Percentiles rank a stretch among this genome's conserved stretches.
Conservation (phyloP, 2,329 filamentous ascomycete genomes). For the Ramichloridium luteum region DNA sequence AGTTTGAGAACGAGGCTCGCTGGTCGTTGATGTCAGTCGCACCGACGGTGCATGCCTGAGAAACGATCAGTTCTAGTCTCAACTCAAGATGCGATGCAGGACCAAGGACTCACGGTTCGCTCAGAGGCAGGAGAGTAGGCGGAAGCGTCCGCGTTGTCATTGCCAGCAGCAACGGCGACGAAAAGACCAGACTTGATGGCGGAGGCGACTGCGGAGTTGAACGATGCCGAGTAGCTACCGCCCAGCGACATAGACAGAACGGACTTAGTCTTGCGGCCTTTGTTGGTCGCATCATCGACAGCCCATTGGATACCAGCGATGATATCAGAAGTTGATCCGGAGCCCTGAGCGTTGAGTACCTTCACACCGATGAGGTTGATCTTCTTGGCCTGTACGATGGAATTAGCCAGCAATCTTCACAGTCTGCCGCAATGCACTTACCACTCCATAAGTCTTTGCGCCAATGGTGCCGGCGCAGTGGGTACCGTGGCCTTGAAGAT, state of each 20-base stretch:
- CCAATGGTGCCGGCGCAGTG: slow-evolving; percentile 79
- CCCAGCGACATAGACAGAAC: slow-evolving; percentile 31
- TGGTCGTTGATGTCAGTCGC: slow-evolving; percentile 22
- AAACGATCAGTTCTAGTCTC: no score
- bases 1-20: slow-evolving; percentile 30
- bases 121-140: slow-evolving; percentile 25
- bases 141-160: slow-evolving; percentile 21
- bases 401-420: no score
- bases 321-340: slow-evolving; percentile 33
- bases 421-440: no score
- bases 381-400: slow-evolving; percentile 25
- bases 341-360: slow-evolving; percentile 33
- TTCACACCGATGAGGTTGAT: slow-evolving; percentile 39
- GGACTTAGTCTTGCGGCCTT: slow-evolving; percentile 54
- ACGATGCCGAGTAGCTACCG: slow-evolving; percentile 23
- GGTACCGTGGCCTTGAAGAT: slow-evolving; percentile 49
- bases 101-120: no score
- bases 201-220: slow-evolving; percentile 28
- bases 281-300: slow-evolving; percentile 48
- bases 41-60: slow-evolving; percentile 27
- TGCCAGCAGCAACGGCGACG: slow-evolving; percentile 28
- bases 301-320: slow-evolving; percentile 37
- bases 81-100: no score
- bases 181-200: slow-evolving; percentile 28
- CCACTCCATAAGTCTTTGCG: slow-evolving; percentile 50